These are phyloP conservation scores for Dovyalis caffra DNA, from an alignment of 345 rosid genomes.

Conservation along the genomic window DNA sequence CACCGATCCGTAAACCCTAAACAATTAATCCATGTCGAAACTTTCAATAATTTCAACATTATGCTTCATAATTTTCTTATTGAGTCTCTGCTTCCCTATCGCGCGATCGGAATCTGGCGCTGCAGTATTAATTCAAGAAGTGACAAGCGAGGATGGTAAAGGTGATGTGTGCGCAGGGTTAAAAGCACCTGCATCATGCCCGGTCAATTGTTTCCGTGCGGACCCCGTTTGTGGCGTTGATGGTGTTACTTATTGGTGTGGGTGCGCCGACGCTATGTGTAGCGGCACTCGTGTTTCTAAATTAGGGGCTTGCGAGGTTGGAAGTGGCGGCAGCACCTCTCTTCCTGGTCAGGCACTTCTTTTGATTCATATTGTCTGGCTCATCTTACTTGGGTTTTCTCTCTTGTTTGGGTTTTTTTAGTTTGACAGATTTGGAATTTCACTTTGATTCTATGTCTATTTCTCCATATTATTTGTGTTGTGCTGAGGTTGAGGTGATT, in stretches of 20 bases:
- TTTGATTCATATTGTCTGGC: constrained; percentile 88
- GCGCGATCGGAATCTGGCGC: constrained; percentile 26
- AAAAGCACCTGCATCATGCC: constrained; percentile 54
- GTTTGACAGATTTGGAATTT: background rate
- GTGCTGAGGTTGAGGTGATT: background rate
- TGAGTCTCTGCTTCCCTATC: constrained; percentile 1
- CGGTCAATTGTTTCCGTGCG: constrained; percentile 74
- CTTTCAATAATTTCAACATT: background rate
- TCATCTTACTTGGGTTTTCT: constrained; percentile 79
- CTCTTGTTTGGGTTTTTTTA: constrained; percentile 76
- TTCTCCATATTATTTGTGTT: background rate
- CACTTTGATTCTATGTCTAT: background rate
- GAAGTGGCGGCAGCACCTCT: constrained; percentile 65
- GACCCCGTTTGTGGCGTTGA: constrained; percentile 90
- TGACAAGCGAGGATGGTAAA: constrained; percentile 27
- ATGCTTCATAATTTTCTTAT: background rate
- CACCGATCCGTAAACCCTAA: background rate
- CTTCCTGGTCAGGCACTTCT: constrained; percentile 88
- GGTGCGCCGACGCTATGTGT: constrained; percentile 79
- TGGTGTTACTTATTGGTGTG: constrained; percentile 96
- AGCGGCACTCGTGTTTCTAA: constrained; percentile 61
- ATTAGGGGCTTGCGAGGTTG: constrained; percentile 71
- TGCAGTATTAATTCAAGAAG: constrained; percentile 29
- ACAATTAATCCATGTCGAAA: background rate
- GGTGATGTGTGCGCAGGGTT: constrained; percentile 42